Conservation (phyloP, 306 rosid genomes). For the Vicia sativa region DNA sequence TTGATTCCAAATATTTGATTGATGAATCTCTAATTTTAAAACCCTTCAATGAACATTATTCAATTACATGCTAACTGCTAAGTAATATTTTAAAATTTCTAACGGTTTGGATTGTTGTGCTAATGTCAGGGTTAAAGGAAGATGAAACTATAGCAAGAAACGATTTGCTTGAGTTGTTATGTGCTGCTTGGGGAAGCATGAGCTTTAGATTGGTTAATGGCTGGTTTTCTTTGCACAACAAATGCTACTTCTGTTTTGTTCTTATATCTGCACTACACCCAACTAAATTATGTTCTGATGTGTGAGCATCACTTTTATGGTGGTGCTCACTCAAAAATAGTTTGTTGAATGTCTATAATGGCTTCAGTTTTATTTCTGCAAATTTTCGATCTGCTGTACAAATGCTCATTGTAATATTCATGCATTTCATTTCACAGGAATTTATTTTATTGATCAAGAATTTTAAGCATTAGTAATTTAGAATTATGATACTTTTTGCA, state of each 20-base stretch:
- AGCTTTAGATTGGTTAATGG: conserved; percentile 25
- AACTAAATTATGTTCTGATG: conserved; percentile 26
- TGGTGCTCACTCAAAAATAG: conserved; percentile 24
- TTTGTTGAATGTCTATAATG: conserved; percentile 29
- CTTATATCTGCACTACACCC: conserved; percentile 36
- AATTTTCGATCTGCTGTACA: conserved; percentile 35
- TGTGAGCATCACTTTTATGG: conserved; percentile 18
- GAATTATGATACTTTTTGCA: too few relatives aligned
- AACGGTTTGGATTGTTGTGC: conserved; percentile 26
- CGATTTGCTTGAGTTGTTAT: conserved; percentile 39
- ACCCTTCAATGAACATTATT: conserved; percentile 10
- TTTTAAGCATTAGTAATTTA: too few relatives aligned
- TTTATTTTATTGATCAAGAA: conserved; percentile 28
- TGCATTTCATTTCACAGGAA: conserved; percentile 33
- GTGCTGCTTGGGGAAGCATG: conserved; percentile 32
- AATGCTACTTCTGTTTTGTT: conserved; percentile 49
- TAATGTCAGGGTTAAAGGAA: conserved; percentile 54
- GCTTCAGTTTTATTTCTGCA: conserved; percentile 15
- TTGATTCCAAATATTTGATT: conserved; percentile 10
- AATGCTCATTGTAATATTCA: conserved; percentile 35
- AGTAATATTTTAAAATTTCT: neutral
- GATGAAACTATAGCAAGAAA: conserved; percentile 40
- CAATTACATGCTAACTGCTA: neutral
- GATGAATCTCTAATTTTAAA: conserved; percentile 7
- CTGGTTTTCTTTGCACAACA: conserved; percentile 37